phyloP scores from a whole-genome alignment of 805 yeast genomes.

The Yamadazyma laniorum region DNA sequence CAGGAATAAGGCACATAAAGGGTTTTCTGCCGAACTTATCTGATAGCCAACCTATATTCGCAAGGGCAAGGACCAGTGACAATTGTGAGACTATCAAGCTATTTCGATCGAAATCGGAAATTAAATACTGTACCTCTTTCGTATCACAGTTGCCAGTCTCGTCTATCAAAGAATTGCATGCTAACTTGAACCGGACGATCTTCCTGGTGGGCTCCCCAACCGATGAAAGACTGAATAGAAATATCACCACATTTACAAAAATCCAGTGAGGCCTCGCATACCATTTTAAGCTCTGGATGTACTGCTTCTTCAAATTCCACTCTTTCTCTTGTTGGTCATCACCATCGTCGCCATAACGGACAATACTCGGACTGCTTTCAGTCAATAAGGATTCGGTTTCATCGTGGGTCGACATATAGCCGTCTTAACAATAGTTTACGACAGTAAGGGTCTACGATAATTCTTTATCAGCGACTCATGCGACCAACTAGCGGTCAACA shows the following conservation, averaged over 20 bases:
- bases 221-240: constrained; percentile 18
- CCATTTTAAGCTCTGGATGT: background rate
- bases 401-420: too few relatives aligned
- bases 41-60: constrained; percentile 43
- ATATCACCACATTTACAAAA: constrained; percentile 4
- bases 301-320: constrained; percentile 1
- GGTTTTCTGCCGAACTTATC: constrained; percentile 38
- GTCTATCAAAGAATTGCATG: constrained; percentile 20
- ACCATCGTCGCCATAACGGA: too few relatives aligned
- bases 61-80: constrained; percentile 51
- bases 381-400: too few relatives aligned
- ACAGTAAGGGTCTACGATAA: too few relatives aligned
- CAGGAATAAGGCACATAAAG: constrained; percentile 21
- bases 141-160: constrained; percentile 27
- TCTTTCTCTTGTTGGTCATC: background rate
- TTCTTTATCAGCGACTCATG: too few relatives aligned
- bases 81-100: constrained; percentile 40
- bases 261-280: constrained; percentile 4
- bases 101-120: constrained; percentile 48
- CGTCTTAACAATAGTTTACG: too few relatives aligned
- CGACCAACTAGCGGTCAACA: too few relatives aligned
- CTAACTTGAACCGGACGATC: constrained; percentile 26
- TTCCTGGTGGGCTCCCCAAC: constrained; percentile 39
- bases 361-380: too few relatives aligned
- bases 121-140: constrained; percentile 27